Percentiles rank a stretch among this genome's conserved stretches.
These are phyloP conservation scores for Trypanosoma rangeli DNA, from an alignment of 208 protist species.

Conservation along the genomic window DNA sequence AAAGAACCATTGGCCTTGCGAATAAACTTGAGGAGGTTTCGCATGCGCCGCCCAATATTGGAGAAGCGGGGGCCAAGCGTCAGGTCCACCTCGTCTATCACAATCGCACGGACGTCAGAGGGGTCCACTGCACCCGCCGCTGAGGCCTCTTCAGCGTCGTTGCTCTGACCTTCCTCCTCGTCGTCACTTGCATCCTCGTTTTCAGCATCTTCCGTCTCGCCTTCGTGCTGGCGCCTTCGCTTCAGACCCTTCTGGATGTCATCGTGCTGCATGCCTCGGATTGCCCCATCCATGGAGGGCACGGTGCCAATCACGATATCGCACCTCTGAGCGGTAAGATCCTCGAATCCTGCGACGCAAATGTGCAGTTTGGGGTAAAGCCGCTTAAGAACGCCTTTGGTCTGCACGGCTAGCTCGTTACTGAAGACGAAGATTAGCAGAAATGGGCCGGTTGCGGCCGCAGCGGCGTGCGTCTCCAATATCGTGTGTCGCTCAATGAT, in stretches of 20 bases:
- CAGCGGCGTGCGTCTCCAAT: slow-evolving; percentile 32
- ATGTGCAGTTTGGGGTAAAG: slow-evolving; percentile 75
- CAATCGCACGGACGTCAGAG: slow-evolving; percentile 67
- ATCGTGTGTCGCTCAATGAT: slow-evolving; percentile 84
- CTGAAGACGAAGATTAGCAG: slow-evolving; percentile 89
- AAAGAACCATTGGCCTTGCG: slow-evolving; percentile 79
- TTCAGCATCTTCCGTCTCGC: slow-evolving; percentile 19
- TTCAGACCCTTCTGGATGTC: slow-evolving; percentile 22
- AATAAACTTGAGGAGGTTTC: slow-evolving; percentile 80
- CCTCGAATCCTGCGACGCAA: slow-evolving; percentile 71
- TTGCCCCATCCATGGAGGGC: slow-evolving; percentile 60
- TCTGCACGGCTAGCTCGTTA: slow-evolving; percentile 87
- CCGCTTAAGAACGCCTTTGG: slow-evolving; percentile 59
- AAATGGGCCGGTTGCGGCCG: slow-evolving; percentile 49
- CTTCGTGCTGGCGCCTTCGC: slow-evolving; percentile 36
- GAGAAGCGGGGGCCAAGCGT: slow-evolving; percentile 89
- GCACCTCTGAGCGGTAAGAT: slow-evolving; percentile 32
- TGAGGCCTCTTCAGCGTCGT: slow-evolving; percentile 1
- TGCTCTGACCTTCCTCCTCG: slow-evolving; percentile 18
- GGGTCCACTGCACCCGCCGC: slow-evolving; percentile 40
- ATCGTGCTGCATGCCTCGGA: slow-evolving; percentile 50
- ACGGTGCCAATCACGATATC: slow-evolving; percentile 85
- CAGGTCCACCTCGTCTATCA: slow-evolving; percentile 88
- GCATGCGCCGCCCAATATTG: slow-evolving; percentile 83
- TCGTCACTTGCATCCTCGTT: slow-evolving; percentile 25